Conservation (phyloP, 1,139 yeast genomes). For the Candida sp. region DNA sequence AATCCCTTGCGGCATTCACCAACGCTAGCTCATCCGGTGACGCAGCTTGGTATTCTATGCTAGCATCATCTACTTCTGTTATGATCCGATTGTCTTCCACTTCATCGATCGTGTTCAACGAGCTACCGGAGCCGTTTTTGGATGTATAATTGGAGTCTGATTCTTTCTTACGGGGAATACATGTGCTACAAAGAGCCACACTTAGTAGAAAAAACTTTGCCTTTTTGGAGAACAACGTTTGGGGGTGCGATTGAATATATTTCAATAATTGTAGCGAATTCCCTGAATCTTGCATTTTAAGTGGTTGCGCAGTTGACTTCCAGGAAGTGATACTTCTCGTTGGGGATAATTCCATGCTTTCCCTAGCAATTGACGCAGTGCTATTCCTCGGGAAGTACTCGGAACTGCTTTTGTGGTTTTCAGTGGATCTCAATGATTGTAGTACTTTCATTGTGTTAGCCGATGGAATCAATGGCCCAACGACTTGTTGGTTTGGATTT, state of each 20-base stretch:
- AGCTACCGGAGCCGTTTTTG: slow-evolving; percentile 4
- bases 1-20: slow-evolving; percentile 90
- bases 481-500: slow-evolving; percentile 9
- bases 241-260: slow-evolving; percentile 71
- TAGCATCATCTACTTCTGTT: slow-evolving; percentile 33
- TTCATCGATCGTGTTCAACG: slow-evolving; percentile 10
- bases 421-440: background rate
- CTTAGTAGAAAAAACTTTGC: slow-evolving; percentile 79
- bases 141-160: slow-evolving; percentile 11
- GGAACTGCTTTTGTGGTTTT: background rate
- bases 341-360: slow-evolving; percentile 24
- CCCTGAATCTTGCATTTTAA: slow-evolving; percentile 21
- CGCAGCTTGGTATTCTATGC: slow-evolving; percentile 80
- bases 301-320: slow-evolving; percentile 39
- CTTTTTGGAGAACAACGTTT: slow-evolving; percentile 63
- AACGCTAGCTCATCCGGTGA: slow-evolving; percentile 97
- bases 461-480: slow-evolving; percentile 5
- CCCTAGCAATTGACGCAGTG: slow-evolving; percentile 30
- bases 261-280: slow-evolving; percentile 55
- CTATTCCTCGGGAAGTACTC: slow-evolving; percentile 17
- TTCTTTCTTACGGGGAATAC: slow-evolving; percentile 57
- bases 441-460: background rate
- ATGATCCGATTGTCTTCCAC: slow-evolving; percentile 6
- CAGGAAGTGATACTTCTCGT: slow-evolving; percentile 22
- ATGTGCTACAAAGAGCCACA: slow-evolving; percentile 85